phyloP scores from a whole-genome alignment of 2,329 filamentous ascomycete genomes.

The Calonectria pseudoturangicola region DNA sequence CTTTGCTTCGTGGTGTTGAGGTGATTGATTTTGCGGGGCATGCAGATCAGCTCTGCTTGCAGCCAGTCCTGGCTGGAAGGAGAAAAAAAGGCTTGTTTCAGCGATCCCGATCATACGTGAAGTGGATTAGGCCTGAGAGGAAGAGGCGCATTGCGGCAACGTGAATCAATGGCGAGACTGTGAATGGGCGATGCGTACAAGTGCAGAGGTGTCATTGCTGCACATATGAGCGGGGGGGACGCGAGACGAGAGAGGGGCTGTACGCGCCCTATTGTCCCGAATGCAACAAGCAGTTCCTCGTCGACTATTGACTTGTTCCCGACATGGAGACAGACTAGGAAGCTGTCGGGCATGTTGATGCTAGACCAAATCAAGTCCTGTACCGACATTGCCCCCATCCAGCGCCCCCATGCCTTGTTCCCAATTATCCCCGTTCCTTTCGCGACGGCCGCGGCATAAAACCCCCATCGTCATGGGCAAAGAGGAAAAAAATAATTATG shows the following conservation, averaged over 20 bases:
- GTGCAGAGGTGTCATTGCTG: slow-evolving; percentile 4
- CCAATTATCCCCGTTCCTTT: slow-evolving; percentile 1
- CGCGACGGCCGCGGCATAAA: background rate
- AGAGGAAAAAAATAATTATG: background rate
- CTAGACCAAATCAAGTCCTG: slow-evolving; percentile 5
- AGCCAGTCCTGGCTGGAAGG: slow-evolving; percentile 1
- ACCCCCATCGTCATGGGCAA: background rate
- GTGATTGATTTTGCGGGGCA: slow-evolving; percentile 25
- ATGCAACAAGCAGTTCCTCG: background rate
- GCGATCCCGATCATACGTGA: background rate
- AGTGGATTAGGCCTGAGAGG: background rate
- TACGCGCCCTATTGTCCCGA: background rate
- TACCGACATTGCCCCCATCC: slow-evolving; percentile 12
- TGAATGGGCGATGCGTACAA: background rate
- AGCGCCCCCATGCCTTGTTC: slow-evolving; percentile 15
- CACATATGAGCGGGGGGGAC: slow-evolving; percentile 25
- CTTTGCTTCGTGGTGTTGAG: slow-evolving; percentile 24
- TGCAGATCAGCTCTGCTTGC: slow-evolving; percentile 13
- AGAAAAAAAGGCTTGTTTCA: slow-evolving; percentile 27
- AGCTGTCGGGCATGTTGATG: background rate
- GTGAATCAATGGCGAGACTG: background rate
- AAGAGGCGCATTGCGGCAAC: background rate
- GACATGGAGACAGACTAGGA: slow-evolving; percentile 6
- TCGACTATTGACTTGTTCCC: background rate
- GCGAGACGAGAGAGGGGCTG: slow-evolving; percentile 1